Percentiles rank a stretch among this genome's conserved stretches.
Evolutionary conservation across 2,329 filamentous ascomycete genomes (phyloP).

Genomic region (Anthostomella pinea): DNA sequence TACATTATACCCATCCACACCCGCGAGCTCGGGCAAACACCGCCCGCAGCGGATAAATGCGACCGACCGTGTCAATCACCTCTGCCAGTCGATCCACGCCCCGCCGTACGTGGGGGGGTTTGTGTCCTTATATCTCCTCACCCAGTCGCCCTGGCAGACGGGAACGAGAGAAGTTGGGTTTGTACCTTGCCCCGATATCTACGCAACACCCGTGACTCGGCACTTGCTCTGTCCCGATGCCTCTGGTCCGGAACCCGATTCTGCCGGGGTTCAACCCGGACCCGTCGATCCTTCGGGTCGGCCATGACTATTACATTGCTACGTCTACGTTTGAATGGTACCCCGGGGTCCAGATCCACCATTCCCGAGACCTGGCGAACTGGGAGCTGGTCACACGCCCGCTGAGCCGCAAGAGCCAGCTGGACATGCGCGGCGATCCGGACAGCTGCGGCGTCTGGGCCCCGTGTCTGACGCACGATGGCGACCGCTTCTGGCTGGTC

Average conservation of each 20-base stretch:
- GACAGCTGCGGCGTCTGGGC: conserved; percentile 64
- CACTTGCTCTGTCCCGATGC: conserved; percentile 35
- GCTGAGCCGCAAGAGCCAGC: conserved; percentile 47
- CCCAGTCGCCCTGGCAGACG: too few relatives aligned
- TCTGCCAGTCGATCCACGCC: too few relatives aligned
- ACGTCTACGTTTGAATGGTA: conserved; percentile 57
- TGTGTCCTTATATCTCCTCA: too few relatives aligned
- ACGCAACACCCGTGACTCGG: neutral
- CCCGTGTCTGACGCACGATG: conserved; percentile 61
- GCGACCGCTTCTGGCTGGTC: conserved; percentile 59
- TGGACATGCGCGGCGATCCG: conserved; percentile 57
- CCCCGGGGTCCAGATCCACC: conserved; percentile 54
- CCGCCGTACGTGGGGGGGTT: too few relatives aligned
- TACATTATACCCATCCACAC: too few relatives aligned
- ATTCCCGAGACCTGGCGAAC: conserved; percentile 51
- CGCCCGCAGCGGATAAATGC: too few relatives aligned
- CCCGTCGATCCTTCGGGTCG: conserved; percentile 51
- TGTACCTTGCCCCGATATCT: too few relatives aligned
- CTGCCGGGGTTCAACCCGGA: conserved; percentile 56
- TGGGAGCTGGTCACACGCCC: conserved; percentile 48
- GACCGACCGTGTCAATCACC: too few relatives aligned
- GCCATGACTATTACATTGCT: conserved; percentile 53
- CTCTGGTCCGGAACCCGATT: conserved; percentile 50
- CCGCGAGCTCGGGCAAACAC: too few relatives aligned
- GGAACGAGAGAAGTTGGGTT: too few relatives aligned